Percentiles rank a stretch among this genome's conserved stretches.
These are phyloP conservation scores for Porcisia hertigi DNA, from an alignment of 208 protist genomes.

Conservation along the genomic window DNA sequence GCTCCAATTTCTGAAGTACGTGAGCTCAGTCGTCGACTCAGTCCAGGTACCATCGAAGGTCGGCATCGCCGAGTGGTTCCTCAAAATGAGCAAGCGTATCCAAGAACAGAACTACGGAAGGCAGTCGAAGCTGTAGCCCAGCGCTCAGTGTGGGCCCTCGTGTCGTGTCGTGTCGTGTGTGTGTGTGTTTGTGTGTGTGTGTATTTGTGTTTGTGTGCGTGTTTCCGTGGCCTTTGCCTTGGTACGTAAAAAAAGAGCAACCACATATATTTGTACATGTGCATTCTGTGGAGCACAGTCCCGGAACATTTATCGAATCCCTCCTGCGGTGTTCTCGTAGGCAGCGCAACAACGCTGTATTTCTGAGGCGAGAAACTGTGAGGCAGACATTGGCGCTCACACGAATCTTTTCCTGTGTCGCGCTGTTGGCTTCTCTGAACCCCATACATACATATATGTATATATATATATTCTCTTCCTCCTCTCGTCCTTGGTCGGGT, in stretches of 20 bases:
- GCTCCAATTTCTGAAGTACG: slow-evolving; percentile 70
- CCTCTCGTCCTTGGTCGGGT: background rate
- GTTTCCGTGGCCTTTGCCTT: background rate
- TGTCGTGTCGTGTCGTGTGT: too few relatives aligned
- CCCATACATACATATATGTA: too few relatives aligned
- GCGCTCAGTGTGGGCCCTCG: too few relatives aligned
- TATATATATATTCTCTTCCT: too few relatives aligned
- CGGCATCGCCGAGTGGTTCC: slow-evolving; percentile 76
- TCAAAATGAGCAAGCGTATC: slow-evolving; percentile 55
- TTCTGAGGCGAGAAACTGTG: background rate
- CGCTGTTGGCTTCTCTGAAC: background rate
- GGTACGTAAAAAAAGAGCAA: too few relatives aligned
- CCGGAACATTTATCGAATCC: too few relatives aligned
- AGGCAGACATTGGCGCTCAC: too few relatives aligned
- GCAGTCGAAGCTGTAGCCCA: slow-evolving; percentile 40
- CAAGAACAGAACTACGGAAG: slow-evolving; percentile 36
- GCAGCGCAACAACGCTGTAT: background rate
- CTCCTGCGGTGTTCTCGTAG: too few relatives aligned
- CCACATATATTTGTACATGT: background rate
- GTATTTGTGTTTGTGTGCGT: background rate
- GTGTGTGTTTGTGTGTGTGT: too few relatives aligned
- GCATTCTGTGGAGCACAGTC: too few relatives aligned
- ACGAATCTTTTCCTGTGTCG: background rate
- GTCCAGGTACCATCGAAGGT: slow-evolving; percentile 64
- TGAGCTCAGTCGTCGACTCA: slow-evolving; percentile 53